Base-by-base conservation (phyloP, 805 yeast species). In the Hanseniaspora guilliermondii region DNA sequence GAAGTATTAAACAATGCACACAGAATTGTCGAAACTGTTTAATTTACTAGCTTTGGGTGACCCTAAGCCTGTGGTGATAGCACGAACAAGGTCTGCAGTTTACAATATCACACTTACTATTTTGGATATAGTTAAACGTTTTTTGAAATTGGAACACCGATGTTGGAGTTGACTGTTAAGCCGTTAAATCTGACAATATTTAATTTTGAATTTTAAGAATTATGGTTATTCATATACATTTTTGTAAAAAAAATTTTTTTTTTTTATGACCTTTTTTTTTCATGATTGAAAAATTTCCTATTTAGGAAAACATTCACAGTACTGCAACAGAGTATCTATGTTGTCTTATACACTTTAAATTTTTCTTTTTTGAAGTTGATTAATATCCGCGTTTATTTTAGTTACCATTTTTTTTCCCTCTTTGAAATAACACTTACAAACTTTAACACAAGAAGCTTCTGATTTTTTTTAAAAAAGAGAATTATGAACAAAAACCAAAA, bases 1-100 rank as follows among this genome's bases (percentile, higher is more conserved):
- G 93, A 85, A 61, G 91, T 91, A 50, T 76, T 93, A 69, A 79
- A 75, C 64, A 82, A 87, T 68, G 98, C 97, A 27, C 80, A 87
- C 61, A 94, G 85, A 67, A 89, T 93, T 68, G 97, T 93, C 32
- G 68, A 73, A 1, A 67, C 72, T 37, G 73, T 70, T 32, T 70
- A 53, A 30, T 6, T 27, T 7, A 16, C 17, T 17, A 2, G 21
- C 7, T 27, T 30, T 17, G 30, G 19, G 7, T 8, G 39, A n/a
- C 17, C 6, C 9, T 22, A 24, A 16, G 14, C 27, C n/a, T 27
- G 6, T 11, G 9, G 14, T 30, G 33, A 30, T 30, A 14, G 14
- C 12, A 30, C 9, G 14, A 30, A 27, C 32, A 4, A 27, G 32
- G 12, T 27, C 11, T 27, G 9, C 32, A 27, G 9, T 6, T 27